phyloP scores from a whole-genome alignment of 2,329 filamentous ascomycete genomes.

The Ophiostoma perfectum region DNA sequence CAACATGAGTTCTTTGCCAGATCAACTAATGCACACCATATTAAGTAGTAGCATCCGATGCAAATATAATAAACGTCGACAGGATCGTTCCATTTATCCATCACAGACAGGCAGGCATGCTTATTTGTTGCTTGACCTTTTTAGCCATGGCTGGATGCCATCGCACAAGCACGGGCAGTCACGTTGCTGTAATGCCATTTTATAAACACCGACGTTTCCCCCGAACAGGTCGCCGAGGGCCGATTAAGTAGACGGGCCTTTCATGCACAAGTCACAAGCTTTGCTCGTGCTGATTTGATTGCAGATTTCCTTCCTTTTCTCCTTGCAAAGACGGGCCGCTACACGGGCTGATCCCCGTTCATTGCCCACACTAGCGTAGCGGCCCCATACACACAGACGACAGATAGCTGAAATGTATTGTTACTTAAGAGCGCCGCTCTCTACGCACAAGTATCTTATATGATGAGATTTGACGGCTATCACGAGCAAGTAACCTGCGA shows the following conservation, averaged over 20 bases:
- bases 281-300: neutral
- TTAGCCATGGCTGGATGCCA: neutral
- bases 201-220: neutral
- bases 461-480: neutral
- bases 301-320: neutral
- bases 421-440: too few species aligned
- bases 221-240: slow-evolving; percentile 6
- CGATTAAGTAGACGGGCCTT: slow-evolving; percentile 2
- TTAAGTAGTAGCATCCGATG: neutral
- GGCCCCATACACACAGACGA: neutral
- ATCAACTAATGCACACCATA: too few species aligned
- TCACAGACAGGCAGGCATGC: neutral
- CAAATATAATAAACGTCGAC: neutral
- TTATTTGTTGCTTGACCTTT: neutral
- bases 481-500: neutral
- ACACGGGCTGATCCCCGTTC: slow-evolving; percentile 7
- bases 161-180: neutral
- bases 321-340: neutral
- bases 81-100: neutral
- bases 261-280: neutral
- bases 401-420: too few species aligned
- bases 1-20: too few species aligned
- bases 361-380: neutral
- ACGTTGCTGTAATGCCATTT: neutral
- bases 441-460: too few species aligned